These are phyloP conservation scores for Neurospora sp. DNA, from an alignment of 495 filamentous ascomycete genomes.

Conservation along the genomic window DNA sequence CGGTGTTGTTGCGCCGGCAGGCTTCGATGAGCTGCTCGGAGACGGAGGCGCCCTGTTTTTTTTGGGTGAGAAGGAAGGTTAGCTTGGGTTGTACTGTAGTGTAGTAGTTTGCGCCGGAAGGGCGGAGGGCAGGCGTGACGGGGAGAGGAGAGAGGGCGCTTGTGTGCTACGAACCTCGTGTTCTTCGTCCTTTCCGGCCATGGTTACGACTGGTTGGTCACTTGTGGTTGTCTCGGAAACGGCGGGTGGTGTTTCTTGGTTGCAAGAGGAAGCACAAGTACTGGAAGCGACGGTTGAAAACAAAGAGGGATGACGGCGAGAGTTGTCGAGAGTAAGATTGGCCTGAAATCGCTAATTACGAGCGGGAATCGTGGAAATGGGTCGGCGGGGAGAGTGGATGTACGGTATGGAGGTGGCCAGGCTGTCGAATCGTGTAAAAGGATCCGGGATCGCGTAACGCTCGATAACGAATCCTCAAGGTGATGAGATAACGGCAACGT, in stretches of 20 bases:
- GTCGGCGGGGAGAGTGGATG: not conserved
- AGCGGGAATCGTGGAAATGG: not conserved
- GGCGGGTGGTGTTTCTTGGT: not conserved
- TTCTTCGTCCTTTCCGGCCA: constrained; percentile 35
- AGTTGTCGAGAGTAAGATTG: not conserved
- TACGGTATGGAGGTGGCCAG: not conserved
- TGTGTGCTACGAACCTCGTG: constrained; percentile 23
- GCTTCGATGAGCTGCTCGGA: constrained; percentile 85
- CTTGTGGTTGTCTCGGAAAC: not conserved
- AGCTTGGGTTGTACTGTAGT: not conserved
- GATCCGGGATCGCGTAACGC: not conserved
- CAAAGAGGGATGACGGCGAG: not conserved
- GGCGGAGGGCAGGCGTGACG: not conserved
- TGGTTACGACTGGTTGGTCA: constrained; percentile 18
- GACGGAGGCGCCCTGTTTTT: constrained; percentile 66
- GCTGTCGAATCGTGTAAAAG: not conserved
- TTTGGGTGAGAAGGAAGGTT: not conserved
- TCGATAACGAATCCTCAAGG: not conserved
- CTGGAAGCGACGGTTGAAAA: not conserved
- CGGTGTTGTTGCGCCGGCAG: constrained; percentile 82
- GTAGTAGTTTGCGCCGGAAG: no score
- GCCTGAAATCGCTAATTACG: not conserved
- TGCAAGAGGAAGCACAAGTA: not conserved
- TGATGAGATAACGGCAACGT: not conserved
- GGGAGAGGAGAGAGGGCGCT: not conserved